phyloP scores from a whole-genome alignment of 805 yeast genomes.

The Metschnikowia gelsemii region DNA sequence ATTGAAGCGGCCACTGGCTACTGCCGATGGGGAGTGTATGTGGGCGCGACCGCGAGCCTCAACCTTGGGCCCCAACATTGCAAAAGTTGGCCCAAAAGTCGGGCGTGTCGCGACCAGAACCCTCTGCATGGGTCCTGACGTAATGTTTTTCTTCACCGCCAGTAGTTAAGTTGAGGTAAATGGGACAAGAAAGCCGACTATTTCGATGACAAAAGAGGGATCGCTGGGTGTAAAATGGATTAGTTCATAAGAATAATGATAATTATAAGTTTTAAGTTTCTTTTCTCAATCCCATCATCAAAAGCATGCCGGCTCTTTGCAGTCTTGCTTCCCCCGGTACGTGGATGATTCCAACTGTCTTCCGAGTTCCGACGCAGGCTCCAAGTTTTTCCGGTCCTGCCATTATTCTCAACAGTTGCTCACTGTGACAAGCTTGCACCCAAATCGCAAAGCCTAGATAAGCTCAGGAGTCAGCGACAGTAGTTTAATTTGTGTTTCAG shows the following conservation, averaged over 20 bases:
- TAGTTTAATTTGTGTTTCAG: conserved; percentile 1
- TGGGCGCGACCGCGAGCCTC: conserved; percentile 11
- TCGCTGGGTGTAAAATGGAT: no score
- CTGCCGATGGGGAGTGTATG: conserved; percentile 12
- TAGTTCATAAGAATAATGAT: background rate
- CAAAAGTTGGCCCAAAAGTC: conserved; percentile 22
- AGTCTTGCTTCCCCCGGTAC: no score
- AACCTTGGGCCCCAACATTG: conserved; percentile 21
- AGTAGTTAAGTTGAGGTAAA: no score
- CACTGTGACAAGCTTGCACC: background rate
- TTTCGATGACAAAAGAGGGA: background rate
- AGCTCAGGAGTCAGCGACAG: background rate
- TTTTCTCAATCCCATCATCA: no score
- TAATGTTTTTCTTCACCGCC: conserved; percentile 11
- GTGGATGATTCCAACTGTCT: conserved; percentile 1
- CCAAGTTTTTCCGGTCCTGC: no score
- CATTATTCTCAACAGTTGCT: background rate
- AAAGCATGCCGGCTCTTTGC: no score
- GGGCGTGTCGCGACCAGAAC: conserved; percentile 16
- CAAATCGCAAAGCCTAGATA: background rate
- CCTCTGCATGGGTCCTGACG: conserved; percentile 22
- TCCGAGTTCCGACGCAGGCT: no score
- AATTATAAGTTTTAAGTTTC: background rate
- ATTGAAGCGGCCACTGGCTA: conserved; percentile 14
- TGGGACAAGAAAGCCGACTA: background rate